Evolutionary conservation across 2,329 filamentous ascomycete species (phyloP), one percentile per base, ranked within the genome.

Genomic region (Pseudocercospora cruenta): DNA sequence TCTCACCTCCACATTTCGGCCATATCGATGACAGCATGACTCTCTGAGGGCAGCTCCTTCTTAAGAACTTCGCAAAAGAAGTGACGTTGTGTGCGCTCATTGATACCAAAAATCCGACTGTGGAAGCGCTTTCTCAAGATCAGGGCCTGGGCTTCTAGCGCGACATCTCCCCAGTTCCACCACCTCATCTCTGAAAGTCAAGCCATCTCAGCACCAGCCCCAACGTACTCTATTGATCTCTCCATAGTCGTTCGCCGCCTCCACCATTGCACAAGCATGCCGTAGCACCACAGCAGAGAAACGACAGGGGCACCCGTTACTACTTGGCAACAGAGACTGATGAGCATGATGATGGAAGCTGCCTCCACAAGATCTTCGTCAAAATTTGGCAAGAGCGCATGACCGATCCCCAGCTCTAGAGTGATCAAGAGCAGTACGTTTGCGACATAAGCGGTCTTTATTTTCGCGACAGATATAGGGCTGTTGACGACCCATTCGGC

Each of bases 1-100:
- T 21, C 51, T 54, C 24, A 55, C 51, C 51, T 55, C 51, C 51
- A 55, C 51, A 55, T 55, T 9, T 31, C n/a, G 51, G 24, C 26
- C 26, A 31, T 19, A n/a, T 26, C 51, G 26, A 28, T 55, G 51
- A 55, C 51, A 55, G 10, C 51, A 55, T 19, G 51, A 55, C 51
- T 31, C 19, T 55, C 5, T 21, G 51, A 26, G 26, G 16, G 24
- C 19, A 1, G 19, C 14, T 26, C 24, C 24, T 26, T 51, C 47
- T 51, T 51, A 51, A 51, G 8, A 4, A 26, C 4, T 10, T 51
- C 4, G 21, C 47, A 24, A 1, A 51, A 6, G 4, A 5, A 51
- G 24, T 51, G 47, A 51, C 47, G 47, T 24, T 4, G 9, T 9
- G 10, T 51, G 47, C 21, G 14, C 47, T 51, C 47, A 51, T 51